Evolutionary conservation across 1,284 basidiomycete genomes (phyloP).

Genomic region (Xanthoconium separans): DNA sequence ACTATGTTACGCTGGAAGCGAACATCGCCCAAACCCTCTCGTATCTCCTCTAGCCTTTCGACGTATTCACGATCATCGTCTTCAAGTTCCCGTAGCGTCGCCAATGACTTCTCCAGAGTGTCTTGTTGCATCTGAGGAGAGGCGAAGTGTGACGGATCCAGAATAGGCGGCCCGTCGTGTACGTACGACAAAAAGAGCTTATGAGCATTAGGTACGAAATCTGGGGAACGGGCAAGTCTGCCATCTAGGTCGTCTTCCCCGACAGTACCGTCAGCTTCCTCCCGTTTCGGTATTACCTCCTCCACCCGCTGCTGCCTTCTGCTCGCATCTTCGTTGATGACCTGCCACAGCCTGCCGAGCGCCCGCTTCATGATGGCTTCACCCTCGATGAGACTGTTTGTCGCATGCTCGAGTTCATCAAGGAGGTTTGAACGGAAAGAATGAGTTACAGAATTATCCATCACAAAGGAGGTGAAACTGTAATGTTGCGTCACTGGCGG

Average conservation of each 20-base stretch:
- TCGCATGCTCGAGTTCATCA: conserved; percentile 75
- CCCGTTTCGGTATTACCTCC: conserved; percentile 61
- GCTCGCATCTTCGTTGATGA: conserved; percentile 66
- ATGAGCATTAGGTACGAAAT: conserved; percentile 60
- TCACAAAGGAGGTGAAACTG: conserved; percentile 76
- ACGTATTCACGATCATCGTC: conserved; percentile 81
- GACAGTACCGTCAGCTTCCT: conserved; percentile 57
- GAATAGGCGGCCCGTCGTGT: conserved; percentile 41
- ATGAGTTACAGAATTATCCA: conserved; percentile 80
- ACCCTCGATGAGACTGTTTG: conserved; percentile 76
- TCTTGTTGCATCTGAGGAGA: conserved; percentile 64
- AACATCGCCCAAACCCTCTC: conserved; percentile 71
- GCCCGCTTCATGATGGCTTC: conserved; percentile 70
- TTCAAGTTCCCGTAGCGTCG: conserved; percentile 69
- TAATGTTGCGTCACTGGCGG: conserved; percentile 62
- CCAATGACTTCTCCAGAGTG: conserved; percentile 68
- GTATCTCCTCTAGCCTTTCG: conserved; percentile 74
- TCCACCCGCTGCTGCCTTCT: conserved; percentile 28
- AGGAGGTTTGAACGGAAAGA: conserved; percentile 73
- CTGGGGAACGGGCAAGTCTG: conserved; percentile 58
- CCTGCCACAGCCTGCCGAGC: conserved; percentile 75
- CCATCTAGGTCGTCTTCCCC: conserved; percentile 51
- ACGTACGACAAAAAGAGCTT: conserved; percentile 61
- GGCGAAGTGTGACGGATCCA: conserved; percentile 61
- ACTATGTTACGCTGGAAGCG: conserved; percentile 65